A percentile compares a stretch with the other conserved stretches of the same genome.
These are phyloP conservation scores for Rhododendron griersonianum DNA, from an alignment of 148 eudicot species.

Conservation along the genomic window DNA sequence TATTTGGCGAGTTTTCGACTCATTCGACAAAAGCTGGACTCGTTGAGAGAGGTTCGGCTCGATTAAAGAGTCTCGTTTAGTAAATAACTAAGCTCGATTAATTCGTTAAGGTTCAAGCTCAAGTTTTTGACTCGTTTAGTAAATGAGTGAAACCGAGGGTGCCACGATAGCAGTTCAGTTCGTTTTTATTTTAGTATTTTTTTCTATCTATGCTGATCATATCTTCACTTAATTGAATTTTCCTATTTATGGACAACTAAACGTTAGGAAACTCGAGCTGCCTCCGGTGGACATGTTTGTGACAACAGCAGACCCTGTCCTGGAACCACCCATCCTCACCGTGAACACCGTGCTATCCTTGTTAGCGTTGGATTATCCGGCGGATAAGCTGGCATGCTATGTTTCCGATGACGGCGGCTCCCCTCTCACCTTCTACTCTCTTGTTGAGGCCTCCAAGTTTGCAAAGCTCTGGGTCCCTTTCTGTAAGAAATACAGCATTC, in stretches of 20 bases:
- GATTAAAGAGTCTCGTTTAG: too few relatives aligned
- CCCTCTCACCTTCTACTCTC: slow-evolving; percentile 30
- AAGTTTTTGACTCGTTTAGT: too few relatives aligned
- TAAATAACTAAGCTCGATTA: too few relatives aligned
- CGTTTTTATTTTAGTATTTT: too few relatives aligned
- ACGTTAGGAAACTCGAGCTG: slow-evolving; percentile 7
- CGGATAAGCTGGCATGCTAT: slow-evolving; percentile 35
- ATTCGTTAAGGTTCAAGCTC: too few relatives aligned
- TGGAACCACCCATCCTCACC: slow-evolving; percentile 33
- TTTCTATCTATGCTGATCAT: neutral
- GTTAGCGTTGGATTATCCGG: slow-evolving; percentile 36
- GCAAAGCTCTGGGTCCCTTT: slow-evolving; percentile 43
- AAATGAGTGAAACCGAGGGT: too few relatives aligned
- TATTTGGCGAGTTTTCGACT: too few relatives aligned
- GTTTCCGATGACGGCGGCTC: slow-evolving; percentile 40
- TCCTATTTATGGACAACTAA: neutral
- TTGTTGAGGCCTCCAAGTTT: slow-evolving; percentile 27
- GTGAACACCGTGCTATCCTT: slow-evolving; percentile 36
- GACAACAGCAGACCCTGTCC: slow-evolving; percentile 33
- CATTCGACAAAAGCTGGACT: too few relatives aligned
- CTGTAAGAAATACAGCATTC: slow-evolving; percentile 23
- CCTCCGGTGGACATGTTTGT: slow-evolving; percentile 40
- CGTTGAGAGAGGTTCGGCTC: too few relatives aligned
- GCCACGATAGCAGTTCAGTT: too few relatives aligned
- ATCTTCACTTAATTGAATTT: neutral